These are phyloP conservation scores for Neurospora pannonica DNA, from an alignment of 495 filamentous ascomycete genomes.

Conservation along the genomic window DNA sequence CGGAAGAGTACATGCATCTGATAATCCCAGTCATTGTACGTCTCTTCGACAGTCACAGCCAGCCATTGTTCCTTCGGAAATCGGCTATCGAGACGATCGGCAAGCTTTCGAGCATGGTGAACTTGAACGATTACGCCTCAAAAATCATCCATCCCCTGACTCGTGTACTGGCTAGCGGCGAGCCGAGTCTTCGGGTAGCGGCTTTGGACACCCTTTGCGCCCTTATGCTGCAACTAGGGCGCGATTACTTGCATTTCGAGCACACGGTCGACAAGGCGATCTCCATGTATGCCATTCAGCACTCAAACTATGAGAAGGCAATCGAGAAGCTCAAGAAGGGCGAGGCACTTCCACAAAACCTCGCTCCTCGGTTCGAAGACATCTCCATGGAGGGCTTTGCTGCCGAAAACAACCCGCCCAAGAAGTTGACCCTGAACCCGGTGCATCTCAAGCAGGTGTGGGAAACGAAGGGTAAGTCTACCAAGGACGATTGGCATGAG, in stretches of 20 bases:
- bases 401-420: constrained; percentile 68
- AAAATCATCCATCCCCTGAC: constrained; percentile 87
- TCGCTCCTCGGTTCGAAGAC: constrained; percentile 75
- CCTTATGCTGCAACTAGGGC: constrained; percentile 88
- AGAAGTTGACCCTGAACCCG: constrained; percentile 92
- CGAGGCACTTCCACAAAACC: constrained; percentile 85
- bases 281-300: constrained; percentile 59
- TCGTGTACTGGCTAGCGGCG: constrained; percentile 61
- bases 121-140: constrained; percentile 92
- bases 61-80: constrained; percentile 69
- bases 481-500: constrained; percentile 96
- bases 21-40: constrained; percentile 94
- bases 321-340: constrained; percentile 89
- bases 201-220: constrained; percentile 95
- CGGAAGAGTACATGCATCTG: constrained; percentile 97
- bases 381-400: constrained; percentile 66
- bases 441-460: constrained; percentile 95
- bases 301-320: constrained; percentile 82
- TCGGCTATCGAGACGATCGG: constrained; percentile 90
- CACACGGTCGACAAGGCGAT: constrained; percentile 77
- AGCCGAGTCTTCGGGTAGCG: constrained; percentile 64
- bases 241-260: constrained; percentile 89
- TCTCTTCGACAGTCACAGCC: constrained; percentile 75
- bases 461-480: constrained; percentile 93
- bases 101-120: constrained; percentile 90